Evolutionary conservation across 169 alveolate species (phyloP), one percentile per base, ranked within the genome.

Genomic region (Plasmodium fragile): DNA sequence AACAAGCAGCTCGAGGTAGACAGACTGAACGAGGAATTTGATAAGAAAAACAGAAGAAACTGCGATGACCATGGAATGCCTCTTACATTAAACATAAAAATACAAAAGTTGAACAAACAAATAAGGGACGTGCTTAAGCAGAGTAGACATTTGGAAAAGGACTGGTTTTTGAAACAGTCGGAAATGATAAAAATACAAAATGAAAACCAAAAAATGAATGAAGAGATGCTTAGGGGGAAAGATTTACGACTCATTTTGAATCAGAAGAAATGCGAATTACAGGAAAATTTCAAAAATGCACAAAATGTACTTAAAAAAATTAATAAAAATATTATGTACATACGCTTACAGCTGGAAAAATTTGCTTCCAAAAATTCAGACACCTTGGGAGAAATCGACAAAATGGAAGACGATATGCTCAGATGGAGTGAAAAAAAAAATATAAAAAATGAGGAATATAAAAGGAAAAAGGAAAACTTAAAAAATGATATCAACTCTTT

Each of bases 131-230:
- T 80, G 49, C 13, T 80, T 10, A 91, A 91, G 49, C 39, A 81
- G 13, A 81, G 94, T 41, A 25, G 94, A 45, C 16, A 65, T 4
- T 45, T 91, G 41, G 94, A 91, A 91, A 91, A 91, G 22, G 81
- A 91, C 6, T 91, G 94, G 94, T 91, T 91, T 11, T 6, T 91
- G 7, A 91, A 91, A 41, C 94, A 91, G 10, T 91, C 94, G 0
- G 92, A 91, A 69, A 30, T 91, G 65, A 72, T 91, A 13, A 81
- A 91, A 69, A 91, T 91, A 71, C 92, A 91, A 91, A 91, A 91
- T 91, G 94, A 91, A 39, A 91, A 91, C 41, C 52, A 28, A 13
- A 80, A 91, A 70, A 91, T 91, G 28, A 79, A 55, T 25, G 94
- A 91, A 43, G 91, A 79, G 45, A 91, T 91, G 30, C 34, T 80